A percentile compares a stretch with the other conserved stretches of the same genome.
Evolutionary conservation across 768 basidiomycete genomes (phyloP).

Genomic region (Podaxis pistillaris): DNA sequence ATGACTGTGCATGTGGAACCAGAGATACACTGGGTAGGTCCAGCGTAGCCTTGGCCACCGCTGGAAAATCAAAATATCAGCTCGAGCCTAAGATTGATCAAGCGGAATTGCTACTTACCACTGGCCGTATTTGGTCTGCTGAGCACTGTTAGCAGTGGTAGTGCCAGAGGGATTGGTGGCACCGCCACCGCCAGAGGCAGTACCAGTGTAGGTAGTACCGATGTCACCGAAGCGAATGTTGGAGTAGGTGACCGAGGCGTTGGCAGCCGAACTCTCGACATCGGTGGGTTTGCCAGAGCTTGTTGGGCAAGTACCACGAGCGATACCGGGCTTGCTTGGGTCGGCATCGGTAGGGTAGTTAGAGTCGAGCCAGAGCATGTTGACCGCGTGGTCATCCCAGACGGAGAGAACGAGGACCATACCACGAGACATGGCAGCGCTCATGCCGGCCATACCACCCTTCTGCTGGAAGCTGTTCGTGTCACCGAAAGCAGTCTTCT

Average conservation of each 20-base stretch:
- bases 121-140: not conserved
- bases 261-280: slow-evolving; percentile 37
- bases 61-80: not conserved
- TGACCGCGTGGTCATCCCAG: slow-evolving; percentile 52
- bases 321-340: slow-evolving; percentile 38
- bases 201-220: slow-evolving; percentile 38
- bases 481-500: slow-evolving; percentile 49
- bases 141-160: not conserved
- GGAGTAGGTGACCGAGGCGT: slow-evolving; percentile 47
- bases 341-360: slow-evolving; percentile 37
- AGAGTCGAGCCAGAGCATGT: slow-evolving; percentile 58
- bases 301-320: slow-evolving; percentile 50
- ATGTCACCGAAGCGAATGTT: slow-evolving; percentile 55
- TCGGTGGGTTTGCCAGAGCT: slow-evolving; percentile 43
- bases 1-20: not conserved
- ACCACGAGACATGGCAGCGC: slow-evolving; percentile 35
- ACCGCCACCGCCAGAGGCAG: slow-evolving; percentile 12
- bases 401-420: slow-evolving; percentile 49
- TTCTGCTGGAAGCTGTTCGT: slow-evolving; percentile 40
- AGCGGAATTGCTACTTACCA: not conserved
- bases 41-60: not conserved
- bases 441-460: slow-evolving; percentile 39
- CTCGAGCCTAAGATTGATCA: not conserved
- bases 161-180: not conserved
- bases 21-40: not conserved